Evolutionary conservation across 2,329 filamentous ascomycete species (phyloP), one percentile per base, ranked within the genome.

Genomic region (Penicillium occitanis): DNA sequence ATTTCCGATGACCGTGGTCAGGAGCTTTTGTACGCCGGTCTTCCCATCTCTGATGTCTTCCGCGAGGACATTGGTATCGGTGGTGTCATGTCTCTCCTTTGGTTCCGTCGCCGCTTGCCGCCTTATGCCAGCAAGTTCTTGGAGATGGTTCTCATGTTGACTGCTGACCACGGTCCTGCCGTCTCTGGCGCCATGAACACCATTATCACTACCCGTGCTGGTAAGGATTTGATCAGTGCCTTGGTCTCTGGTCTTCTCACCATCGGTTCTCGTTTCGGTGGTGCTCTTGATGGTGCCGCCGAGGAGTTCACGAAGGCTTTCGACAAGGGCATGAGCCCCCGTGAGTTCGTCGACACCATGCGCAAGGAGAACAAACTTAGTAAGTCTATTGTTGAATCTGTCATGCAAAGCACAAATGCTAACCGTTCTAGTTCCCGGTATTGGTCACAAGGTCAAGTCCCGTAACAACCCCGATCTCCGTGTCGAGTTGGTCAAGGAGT

Each of bases 101-200:
- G 95, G 95, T 99, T 99, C 93, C 94, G 95, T 77, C 93, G 95
- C 82, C 91, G 95, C 78, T 91, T 99, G 69, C 95, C 95, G 70
- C 85, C 90, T 77, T 98, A 97, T 80, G 95, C 95, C 77, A 96
- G 92, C 87, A 96, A 96, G 85, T 99, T 99, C 87, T 85, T 99
- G 73, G 95, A 99, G 87, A 99, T 99, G 95, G 95, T 99, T 72
- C 94, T 99, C 81, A 99, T 99, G 95, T 89, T 99, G 78, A 99
- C 95, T 78, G 95, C 95, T 75, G 95, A 99, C 79, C 95, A 99
- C 89, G 95, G 95, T 83, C 95, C 95, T 64, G 95, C 95, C 74
- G 95, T 99, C 74, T 99, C 95, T 74, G 95, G 95, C 87, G 95
- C 95, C 81, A 99, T 99, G 95, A 99, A 99, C 90, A 99, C 95